Conservation (phyloP, 139 green algal genomes). For the Desmodesmus armatus region DNA sequence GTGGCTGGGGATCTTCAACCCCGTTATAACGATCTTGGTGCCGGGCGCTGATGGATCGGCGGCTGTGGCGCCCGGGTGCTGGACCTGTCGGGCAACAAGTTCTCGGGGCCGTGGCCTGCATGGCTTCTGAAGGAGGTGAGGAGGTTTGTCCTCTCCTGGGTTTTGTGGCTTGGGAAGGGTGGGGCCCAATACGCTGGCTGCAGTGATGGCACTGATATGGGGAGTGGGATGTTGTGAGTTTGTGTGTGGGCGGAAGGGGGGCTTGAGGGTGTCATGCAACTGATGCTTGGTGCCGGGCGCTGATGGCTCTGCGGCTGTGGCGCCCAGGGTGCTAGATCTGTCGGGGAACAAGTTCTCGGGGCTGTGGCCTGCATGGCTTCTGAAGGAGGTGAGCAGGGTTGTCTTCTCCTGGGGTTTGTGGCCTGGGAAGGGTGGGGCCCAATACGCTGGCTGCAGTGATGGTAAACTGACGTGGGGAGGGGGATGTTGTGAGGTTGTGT, state of each 20-base stretch:
- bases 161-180: too few relatives aligned
- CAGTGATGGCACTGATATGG: too few relatives aligned
- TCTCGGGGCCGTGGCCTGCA: neutral
- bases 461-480: too few relatives aligned
- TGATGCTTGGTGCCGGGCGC: constrained; percentile 17
- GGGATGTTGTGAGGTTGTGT: too few relatives aligned
- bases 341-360: neutral
- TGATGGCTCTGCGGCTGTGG: neutral
- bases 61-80: neutral
- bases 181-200: too few relatives aligned
- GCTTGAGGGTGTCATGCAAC: too few relatives aligned
- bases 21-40: constrained; percentile 8
- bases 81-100: neutral
- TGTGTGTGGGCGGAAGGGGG: too few relatives aligned
- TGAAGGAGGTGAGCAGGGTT: constrained; percentile 28
- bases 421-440: too few relatives aligned
- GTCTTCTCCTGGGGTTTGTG: too few relatives aligned
- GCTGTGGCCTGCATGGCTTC: constrained; percentile 19
- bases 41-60: neutral
- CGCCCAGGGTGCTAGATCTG: constrained; percentile 2
- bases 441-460: too few relatives aligned
- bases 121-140: constrained; percentile 34
- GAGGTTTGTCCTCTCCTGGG: too few relatives aligned
- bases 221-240: too few relatives aligned
- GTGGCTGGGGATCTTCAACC: constrained; percentile 25